phyloP scores from a whole-genome alignment of 371 early-diverging fungal species.

The Mortierella sp. region DNA sequence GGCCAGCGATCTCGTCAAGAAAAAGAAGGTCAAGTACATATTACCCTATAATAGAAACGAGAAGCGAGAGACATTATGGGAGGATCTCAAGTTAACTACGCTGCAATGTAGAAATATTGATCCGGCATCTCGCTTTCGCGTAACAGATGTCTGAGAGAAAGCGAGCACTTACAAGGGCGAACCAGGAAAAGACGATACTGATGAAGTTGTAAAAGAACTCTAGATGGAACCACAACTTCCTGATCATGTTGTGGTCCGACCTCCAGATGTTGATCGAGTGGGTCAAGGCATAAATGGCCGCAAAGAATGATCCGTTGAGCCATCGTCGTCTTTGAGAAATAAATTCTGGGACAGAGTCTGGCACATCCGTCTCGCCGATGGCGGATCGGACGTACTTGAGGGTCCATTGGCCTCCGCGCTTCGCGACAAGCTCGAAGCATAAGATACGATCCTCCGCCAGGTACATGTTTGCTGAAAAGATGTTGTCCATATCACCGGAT shows the following conservation, averaged over 20 bases:
- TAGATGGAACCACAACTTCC: slow-evolving; percentile 72
- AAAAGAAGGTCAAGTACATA: slow-evolving; percentile 89
- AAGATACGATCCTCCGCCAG: slow-evolving; percentile 88
- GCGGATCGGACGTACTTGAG: slow-evolving; percentile 75
- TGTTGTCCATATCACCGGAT: slow-evolving; percentile 66
- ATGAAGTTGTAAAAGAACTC: slow-evolving; percentile 79
- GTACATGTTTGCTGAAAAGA: slow-evolving; percentile 81
- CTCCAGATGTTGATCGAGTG: slow-evolving; percentile 83
- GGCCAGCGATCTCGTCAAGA: slow-evolving; percentile 71
- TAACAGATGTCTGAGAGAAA: not conserved
- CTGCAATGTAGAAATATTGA: not conserved
- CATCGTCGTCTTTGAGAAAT: slow-evolving; percentile 94
- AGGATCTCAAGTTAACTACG: not conserved
- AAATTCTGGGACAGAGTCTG: slow-evolving; percentile 84
- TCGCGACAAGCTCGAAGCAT: slow-evolving; percentile 89
- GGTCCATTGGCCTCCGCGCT: slow-evolving; percentile 74
- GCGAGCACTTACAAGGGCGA: slow-evolving; percentile 63
- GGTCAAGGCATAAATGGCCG: slow-evolving; percentile 84
- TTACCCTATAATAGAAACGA: slow-evolving; percentile 66
- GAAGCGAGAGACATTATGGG: not conserved
- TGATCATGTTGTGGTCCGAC: slow-evolving; percentile 71
- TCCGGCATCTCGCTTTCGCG: too few species aligned
- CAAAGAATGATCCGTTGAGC: slow-evolving; percentile 97
- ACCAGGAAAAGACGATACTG: slow-evolving; percentile 82
- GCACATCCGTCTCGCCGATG: slow-evolving; percentile 87